Base-by-base conservation (phyloP, 2,329 filamentous ascomycete genomes). In the Simplicillium aogashimaense region DNA sequence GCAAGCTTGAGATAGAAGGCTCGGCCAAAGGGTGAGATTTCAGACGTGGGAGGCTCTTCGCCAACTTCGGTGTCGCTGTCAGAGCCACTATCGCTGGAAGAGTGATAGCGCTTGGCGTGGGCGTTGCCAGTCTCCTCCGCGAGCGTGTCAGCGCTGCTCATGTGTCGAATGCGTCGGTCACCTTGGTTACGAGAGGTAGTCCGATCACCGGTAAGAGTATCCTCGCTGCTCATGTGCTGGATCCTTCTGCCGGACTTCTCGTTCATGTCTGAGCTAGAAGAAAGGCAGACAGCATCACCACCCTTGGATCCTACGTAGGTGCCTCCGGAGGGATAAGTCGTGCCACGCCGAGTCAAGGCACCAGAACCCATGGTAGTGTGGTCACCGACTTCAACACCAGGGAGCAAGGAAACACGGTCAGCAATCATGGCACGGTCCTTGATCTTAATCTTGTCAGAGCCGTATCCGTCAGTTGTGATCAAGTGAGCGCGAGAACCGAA, bases 401-500 rank as follows among this genome's bases (percentile, higher is more conserved):
- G 72, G 8, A 72, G 59, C 13, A 74, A 56, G 3, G 67, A 63
- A 2, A 73, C 72, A 15, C 73, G 65, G 48, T 77, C 74, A 3
- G 72, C 73, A 43, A 77, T 67, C 73, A 77, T 77, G 15, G 70
- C 64, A 2, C 67, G 58, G 41, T 69, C 63, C 7, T 58, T 53
- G 37, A 78, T 65, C 11, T 54, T 60, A 36, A 78, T 60, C 8
- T 49, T 56, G 12, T 70, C 68, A 10, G 67, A 69, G 1, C 73
- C 67, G 16, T 51, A 55, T 3, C 64, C 68, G 49, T 78, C 73
- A 0, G 70, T 69, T 1, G 70, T 76, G 25, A 76, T 53, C 1
- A 78, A 48, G 41, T 73, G 65, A 3, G 72, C 67, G 3, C 72
- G 64, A 11, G 72, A 76, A 0, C 74, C 73, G 45, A 78, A 77